These are phyloP conservation scores for Neurospora sp. DNA, from an alignment of 2,329 filamentous ascomycete species.

Conservation along the genomic window DNA sequence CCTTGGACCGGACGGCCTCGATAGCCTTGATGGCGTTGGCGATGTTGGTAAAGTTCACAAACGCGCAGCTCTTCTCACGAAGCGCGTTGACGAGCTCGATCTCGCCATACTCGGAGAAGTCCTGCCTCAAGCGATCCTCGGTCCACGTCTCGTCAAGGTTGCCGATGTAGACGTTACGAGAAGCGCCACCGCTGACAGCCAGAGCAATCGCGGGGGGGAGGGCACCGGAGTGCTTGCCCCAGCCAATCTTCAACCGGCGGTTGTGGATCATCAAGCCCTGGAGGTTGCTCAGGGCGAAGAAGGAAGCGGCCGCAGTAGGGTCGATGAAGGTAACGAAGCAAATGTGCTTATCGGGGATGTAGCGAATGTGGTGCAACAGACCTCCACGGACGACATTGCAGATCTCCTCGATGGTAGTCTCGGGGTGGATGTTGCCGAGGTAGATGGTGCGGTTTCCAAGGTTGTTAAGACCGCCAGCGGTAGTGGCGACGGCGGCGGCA, in stretches of 20 bases:
- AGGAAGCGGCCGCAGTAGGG: slow-evolving; percentile 91
- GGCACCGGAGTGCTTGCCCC: slow-evolving; percentile 97
- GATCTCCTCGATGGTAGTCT: slow-evolving; percentile 98
- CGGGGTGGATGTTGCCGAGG: slow-evolving; percentile 95
- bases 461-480: slow-evolving; percentile 93
- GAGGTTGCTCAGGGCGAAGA: slow-evolving; percentile 94
- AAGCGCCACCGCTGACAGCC: slow-evolving; percentile 91
- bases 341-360: slow-evolving; percentile 99
- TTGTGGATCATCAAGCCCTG: slow-evolving; percentile 99
- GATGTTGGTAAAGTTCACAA: slow-evolving; percentile 99
- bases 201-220: slow-evolving; percentile 91
- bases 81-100: slow-evolving; percentile 96
- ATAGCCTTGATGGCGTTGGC: slow-evolving; percentile 99
- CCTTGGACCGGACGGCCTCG: slow-evolving; percentile 85
- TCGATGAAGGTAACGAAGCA: slow-evolving; percentile 99
- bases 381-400: slow-evolving; percentile 97
- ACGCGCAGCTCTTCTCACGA: slow-evolving; percentile 97
- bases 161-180: slow-evolving; percentile 96
- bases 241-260: slow-evolving; percentile 92
- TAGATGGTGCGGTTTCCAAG: slow-evolving; percentile 96
- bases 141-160: slow-evolving; percentile 97
- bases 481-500: slow-evolving; percentile 90
- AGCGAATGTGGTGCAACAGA: slow-evolving; percentile 93
- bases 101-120: slow-evolving; percentile 95
- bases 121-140: slow-evolving; percentile 87